Base-by-base conservation (phyloP, 2,329 filamentous ascomycete genomes). In the Paraconiothyrium brasiliense region DNA sequence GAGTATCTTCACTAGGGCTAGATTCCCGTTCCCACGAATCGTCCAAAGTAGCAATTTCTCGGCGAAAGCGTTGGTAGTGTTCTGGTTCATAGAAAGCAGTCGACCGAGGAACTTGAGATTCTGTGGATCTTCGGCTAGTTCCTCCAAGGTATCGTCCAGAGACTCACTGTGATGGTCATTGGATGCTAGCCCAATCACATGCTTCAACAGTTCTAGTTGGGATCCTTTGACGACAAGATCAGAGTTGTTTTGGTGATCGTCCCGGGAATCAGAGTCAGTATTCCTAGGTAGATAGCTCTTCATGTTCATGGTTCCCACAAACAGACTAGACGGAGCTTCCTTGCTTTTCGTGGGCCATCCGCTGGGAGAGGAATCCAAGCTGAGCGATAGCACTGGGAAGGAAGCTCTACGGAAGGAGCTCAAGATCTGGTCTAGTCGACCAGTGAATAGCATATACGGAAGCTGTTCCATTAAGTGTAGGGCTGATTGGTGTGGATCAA, bases 41-140 rank as follows among this genome's bases (percentile, higher is more conserved):
- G 16, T 4, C 13, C 39, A n/a, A 14, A 1, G 3, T 2, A 52
- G 20, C 5, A 52, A 9, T n/a, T 52, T 39, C 20, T 52, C 49
- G 5, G 5, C 24, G 32, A 52, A 27, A 39, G 34, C 49, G 27
- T 37, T 39, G 10, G 39, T 39, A 24, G 49, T 7, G 14, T 16
- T 4, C n/a, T 14, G 2, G 11, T 52, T n/a, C 34, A 24, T 24
- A 3, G 32, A 39, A 7, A 52, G 11, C 5, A 52, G 2, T 16
- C 34, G 49, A 10, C 20, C 4, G 14, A 52, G 49, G n/a, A 52
- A 52, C 10, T 39, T 7, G 16, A 52, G 49, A 24, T 52, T 52
- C 8, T 3, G 34, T 13, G 37, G n/a, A 9, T 52, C 20, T 8
- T 52, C n/a, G 3, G 8, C n/a, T 0, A 52, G n/a, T 39, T 24